Evolutionary conservation across 352 stramenopile genomes (phyloP).

Genomic region (Phytophthora multivora): DNA sequence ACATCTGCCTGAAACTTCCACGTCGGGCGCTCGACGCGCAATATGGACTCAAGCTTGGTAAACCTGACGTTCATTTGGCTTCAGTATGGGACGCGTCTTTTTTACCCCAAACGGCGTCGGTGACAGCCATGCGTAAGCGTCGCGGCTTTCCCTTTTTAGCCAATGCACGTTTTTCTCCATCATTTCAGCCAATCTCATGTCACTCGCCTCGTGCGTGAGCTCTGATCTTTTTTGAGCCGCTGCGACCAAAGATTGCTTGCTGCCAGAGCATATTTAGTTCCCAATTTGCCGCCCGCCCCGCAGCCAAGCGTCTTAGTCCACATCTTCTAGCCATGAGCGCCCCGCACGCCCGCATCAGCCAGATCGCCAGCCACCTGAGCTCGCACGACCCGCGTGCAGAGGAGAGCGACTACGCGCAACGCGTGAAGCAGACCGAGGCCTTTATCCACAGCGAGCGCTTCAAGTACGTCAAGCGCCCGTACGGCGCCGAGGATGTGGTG

Average conservation of each 20-base stretch:
- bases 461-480: slow-evolving; percentile 80
- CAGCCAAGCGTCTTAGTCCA: not conserved
- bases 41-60: slow-evolving; percentile 2
- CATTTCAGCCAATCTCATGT: slow-evolving; percentile 25
- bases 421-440: slow-evolving; percentile 73
- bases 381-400: slow-evolving; percentile 59
- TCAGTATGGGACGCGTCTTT: slow-evolving; percentile 25
- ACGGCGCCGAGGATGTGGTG: slow-evolving; percentile 82
- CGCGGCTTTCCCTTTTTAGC: slow-evolving; percentile 26
- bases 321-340: slow-evolving; percentile 51
- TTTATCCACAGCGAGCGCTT: slow-evolving; percentile 82
- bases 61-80: slow-evolving; percentile 20
- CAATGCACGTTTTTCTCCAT: slow-evolving; percentile 1
- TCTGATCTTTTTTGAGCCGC: slow-evolving; percentile 18
- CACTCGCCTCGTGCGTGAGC: slow-evolving; percentile 15
- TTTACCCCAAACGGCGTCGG: slow-evolving; percentile 37
- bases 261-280: slow-evolving; percentile 33
- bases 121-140: slow-evolving; percentile 64
- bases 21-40: slow-evolving; percentile 29
- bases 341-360: slow-evolving; percentile 67
- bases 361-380: slow-evolving; percentile 74
- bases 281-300: slow-evolving; percentile 44
- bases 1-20: slow-evolving; percentile 35
- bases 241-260: slow-evolving; percentile 22
- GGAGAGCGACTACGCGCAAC: slow-evolving; percentile 64